Evolutionary conservation across 208 protist species (phyloP), one percentile per base, ranked within the genome.

Genomic region (Strigomonas galati): DNA sequence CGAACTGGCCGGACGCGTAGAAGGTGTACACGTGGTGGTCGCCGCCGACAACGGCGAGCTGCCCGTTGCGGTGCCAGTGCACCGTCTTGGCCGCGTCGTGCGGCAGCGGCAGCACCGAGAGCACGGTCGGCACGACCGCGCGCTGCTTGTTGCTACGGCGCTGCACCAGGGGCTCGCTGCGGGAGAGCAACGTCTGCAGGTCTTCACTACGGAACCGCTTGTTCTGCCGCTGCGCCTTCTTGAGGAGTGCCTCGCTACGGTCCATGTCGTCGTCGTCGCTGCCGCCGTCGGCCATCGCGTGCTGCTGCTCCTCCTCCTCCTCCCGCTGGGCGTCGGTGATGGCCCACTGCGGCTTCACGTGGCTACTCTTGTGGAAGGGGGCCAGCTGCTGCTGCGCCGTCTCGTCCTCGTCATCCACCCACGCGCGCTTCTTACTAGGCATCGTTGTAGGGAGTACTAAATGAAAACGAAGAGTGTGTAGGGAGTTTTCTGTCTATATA

Each of bases 61-160:
- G 85, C 0, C 85, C 85, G 76, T 88, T 93, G 59, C 72, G 82
- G 69, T 93, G 90, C 87, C 90, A 95, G 58, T 91, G 77, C 2
- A 95, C 62, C 17, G 77, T 84, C 26, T 78, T 78, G 7, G 87
- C 87, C 2, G 75, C 71, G 71, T 93, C 87, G 14, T 81, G 78
- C 0, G 87, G 87, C 9, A 93, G 80, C 7, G 87, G 77, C 0
- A 95, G 69, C 6, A 82, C 72, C 0, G 87, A 93, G 17, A 93
- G 74, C 10, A 89, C 77, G 30, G 69, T 71, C n/a, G 85, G 87
- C 1, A 72, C 65, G 9, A 72, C 69, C n/a, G 52, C 73, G 27
- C 59, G 61, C 31, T 74, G 55, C 15, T 69, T 72, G 62, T 85
- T 79, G 56, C 82, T 72, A 61, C 71, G 69, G 0, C 82, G 89